Evolutionary conservation across 805 yeast genomes (phyloP).

Genomic region (Spathaspora hagerdaliae): DNA sequence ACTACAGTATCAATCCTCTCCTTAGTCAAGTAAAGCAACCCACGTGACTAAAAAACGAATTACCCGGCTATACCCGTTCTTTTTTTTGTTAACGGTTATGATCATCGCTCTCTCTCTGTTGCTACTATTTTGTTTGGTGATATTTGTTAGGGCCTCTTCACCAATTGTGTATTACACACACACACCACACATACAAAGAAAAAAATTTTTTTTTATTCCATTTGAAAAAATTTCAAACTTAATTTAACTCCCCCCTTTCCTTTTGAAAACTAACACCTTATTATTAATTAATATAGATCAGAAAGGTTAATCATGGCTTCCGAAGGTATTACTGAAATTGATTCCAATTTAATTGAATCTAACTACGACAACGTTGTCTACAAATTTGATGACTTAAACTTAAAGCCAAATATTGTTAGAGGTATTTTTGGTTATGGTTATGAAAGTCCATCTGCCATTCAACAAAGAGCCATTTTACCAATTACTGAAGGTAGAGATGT

Average conservation of each 20-base stretch:
- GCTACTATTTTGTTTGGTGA: too few species aligned
- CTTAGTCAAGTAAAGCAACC: too few species aligned
- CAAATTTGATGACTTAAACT: constrained; percentile 70
- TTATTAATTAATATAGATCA: not conserved
- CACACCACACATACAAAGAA: not conserved
- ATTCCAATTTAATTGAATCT: constrained; percentile 80
- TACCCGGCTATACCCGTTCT: too few species aligned
- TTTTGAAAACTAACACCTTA: not conserved
- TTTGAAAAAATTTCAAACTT: not conserved
- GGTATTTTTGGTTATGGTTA: constrained; percentile 81
- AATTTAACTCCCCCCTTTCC: not conserved
- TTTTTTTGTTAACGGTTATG: too few species aligned
- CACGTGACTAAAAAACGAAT: too few species aligned
- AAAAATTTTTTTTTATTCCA: not conserved
- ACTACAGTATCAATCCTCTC: too few species aligned
- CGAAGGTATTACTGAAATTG: constrained; percentile 77
- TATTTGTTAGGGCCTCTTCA: too few species aligned
- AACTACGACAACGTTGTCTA: constrained; percentile 88
- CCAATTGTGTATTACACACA: not conserved
- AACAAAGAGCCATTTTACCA: constrained; percentile 75
- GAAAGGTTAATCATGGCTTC: constrained; percentile 26
- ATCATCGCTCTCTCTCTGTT: too few species aligned
- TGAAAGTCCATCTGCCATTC: constrained; percentile 80
- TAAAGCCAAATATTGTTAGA: constrained; percentile 70
- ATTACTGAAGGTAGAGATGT: constrained; percentile 70